phyloP scores from a whole-genome alignment of 805 yeast genomes.

The Wickerhamomyces rabaulensis region DNA sequence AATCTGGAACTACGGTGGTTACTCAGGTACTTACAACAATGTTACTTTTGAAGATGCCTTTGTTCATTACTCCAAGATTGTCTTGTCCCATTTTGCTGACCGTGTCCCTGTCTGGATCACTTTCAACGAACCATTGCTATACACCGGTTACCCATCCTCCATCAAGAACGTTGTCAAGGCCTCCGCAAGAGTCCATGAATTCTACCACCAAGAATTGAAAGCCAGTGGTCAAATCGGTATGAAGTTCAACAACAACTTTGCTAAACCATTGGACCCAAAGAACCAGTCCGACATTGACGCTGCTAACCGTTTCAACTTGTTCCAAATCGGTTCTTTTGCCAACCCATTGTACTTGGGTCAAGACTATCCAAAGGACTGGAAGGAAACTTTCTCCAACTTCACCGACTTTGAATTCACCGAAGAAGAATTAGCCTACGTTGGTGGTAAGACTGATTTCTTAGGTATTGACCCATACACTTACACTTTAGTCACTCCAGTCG shows the following conservation, averaged over 20 bases:
- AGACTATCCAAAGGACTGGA: slow-evolving; percentile 1
- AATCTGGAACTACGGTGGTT: slow-evolving; percentile 1
- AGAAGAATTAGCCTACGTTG: neutral
- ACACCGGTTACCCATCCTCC: neutral
- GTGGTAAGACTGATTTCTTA: neutral
- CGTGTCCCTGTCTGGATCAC: neutral
- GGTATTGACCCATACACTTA: slow-evolving; percentile 1
- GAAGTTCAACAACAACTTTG: neutral
- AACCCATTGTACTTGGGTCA: neutral
- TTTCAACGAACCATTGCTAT: neutral
- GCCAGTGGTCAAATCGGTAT: neutral
- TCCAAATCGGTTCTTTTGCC: neutral
- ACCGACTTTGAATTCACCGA: neutral
- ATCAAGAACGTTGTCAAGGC: neutral
- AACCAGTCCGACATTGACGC: neutral
- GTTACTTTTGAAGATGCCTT: slow-evolving; percentile 1
- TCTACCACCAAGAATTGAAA: neutral
- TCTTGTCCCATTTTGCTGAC: neutral
- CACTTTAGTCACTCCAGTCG: neutral
- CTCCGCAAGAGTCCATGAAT: neutral
- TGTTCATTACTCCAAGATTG: neutral
- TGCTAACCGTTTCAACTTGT: neutral
- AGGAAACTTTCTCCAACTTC: neutral
- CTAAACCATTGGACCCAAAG: neutral
- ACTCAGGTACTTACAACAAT: neutral